Percentiles rank a stretch among this genome's conserved stretches.
Evolutionary conservation across 306 rosid species (phyloP).

Genomic region (Rosa persica): DNA sequence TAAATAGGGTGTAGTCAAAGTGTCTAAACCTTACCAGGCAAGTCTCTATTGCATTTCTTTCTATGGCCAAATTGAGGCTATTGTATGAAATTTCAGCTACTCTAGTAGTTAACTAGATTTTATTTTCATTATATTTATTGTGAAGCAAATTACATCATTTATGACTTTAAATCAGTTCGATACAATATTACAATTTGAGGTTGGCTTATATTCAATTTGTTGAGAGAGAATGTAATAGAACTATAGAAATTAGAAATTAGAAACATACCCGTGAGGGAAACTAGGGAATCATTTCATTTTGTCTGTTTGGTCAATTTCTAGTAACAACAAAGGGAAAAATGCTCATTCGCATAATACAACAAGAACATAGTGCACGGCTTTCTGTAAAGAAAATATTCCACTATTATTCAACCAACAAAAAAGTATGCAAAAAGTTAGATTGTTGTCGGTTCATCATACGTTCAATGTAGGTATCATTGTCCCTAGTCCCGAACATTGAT

Average conservation of each 20-base stretch:
- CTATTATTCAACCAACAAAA: not conserved
- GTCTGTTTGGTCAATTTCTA: conserved; percentile 12
- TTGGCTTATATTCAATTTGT: too few species aligned
- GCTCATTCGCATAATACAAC: conserved; percentile 13
- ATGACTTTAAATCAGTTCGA: too few species aligned
- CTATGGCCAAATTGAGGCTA: too few species aligned
- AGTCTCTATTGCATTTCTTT: too few species aligned
- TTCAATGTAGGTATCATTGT: not conserved
- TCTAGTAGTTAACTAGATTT: too few species aligned
- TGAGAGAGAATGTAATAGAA: not conserved
- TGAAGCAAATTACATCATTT: too few species aligned
- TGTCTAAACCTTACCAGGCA: too few species aligned
- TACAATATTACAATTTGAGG: too few species aligned
- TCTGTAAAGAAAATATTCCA: not conserved
- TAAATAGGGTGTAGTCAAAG: too few species aligned
- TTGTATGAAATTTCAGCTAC: too few species aligned
- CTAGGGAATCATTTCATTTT: conserved; percentile 2
- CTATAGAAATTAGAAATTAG: too few species aligned
- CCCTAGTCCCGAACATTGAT: not conserved
- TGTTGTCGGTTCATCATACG: not conserved
- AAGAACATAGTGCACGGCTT: not conserved
- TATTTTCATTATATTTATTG: too few species aligned
- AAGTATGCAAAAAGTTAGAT: not conserved
- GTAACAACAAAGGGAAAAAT: conserved; percentile 7
- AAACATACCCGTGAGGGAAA: not conserved